Conservation (phyloP, 768 basidiomycete species). For the Phallus indusiatus region DNA sequence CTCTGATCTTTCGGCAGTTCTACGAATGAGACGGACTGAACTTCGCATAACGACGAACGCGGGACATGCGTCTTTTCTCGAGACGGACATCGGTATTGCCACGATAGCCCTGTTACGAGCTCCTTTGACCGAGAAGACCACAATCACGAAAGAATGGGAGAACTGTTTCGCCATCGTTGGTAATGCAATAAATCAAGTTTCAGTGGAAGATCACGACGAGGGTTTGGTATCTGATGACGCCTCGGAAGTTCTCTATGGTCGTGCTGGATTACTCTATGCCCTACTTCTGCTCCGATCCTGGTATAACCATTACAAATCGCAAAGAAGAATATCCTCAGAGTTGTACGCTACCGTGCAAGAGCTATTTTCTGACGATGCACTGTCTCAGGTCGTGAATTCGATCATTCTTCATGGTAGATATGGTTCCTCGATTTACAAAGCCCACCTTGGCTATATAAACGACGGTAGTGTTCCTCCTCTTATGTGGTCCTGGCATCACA, state of each 20-base stretch:
- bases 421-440: slow-evolving; percentile 28
- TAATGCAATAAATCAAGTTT: too few species aligned
- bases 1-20: too few species aligned
- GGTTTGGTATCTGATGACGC: slow-evolving; percentile 31
- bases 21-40: too few species aligned
- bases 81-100: too few species aligned
- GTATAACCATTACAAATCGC: too few species aligned
- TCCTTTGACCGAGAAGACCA: too few species aligned
- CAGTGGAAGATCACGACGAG: not conserved
- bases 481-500: slow-evolving; percentile 56
- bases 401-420: slow-evolving; percentile 36
- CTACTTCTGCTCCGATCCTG: slow-evolving; percentile 33
- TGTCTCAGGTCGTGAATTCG: slow-evolving; percentile 31
- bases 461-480: slow-evolving; percentile 27
- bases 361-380: slow-evolving; percentile 27
- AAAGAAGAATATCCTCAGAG: not conserved
- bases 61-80: too few species aligned
- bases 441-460: slow-evolving; percentile 18
- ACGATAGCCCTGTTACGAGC: too few species aligned
- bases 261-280: slow-evolving; percentile 47
- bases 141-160: too few species aligned
- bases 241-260: slow-evolving; percentile 51
- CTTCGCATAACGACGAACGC: too few species aligned
- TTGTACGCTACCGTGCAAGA: not conserved
- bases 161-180: too few species aligned